Conservation (phyloP, 208 protist genomes). For the Phytomonas sp. region DNA sequence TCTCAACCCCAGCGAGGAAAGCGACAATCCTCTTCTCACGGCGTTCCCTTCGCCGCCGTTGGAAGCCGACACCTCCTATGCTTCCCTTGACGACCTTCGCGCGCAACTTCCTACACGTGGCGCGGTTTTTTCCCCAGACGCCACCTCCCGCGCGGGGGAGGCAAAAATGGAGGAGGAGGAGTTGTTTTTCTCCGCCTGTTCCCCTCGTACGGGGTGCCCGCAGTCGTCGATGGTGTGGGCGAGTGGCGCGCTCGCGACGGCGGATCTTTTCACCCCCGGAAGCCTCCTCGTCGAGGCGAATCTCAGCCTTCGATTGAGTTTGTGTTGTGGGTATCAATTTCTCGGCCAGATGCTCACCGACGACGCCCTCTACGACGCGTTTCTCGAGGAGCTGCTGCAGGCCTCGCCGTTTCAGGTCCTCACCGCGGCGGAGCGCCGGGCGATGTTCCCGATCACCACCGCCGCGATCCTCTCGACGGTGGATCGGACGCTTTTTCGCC, state of each 20-base stretch:
- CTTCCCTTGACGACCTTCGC: too few relatives aligned
- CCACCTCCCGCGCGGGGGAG: too few relatives aligned
- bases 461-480: neutral
- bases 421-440: slow-evolving; percentile 40
- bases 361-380: slow-evolving; percentile 46
- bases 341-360: slow-evolving; percentile 51
- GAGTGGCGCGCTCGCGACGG: slow-evolving; percentile 56
- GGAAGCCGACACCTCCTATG: too few relatives aligned
- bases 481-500: neutral
- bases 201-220: slow-evolving; percentile 49
- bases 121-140: too few relatives aligned
- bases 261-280: slow-evolving; percentile 48
- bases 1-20: too few relatives aligned
- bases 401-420: slow-evolving; percentile 75
- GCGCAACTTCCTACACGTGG: too few relatives aligned
- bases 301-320: slow-evolving; percentile 53
- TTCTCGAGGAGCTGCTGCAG: slow-evolving; percentile 63
- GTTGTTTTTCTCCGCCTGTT: slow-evolving; percentile 22
- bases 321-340: slow-evolving; percentile 81
- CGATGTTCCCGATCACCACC: slow-evolving; percentile 43
- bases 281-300: slow-evolving; percentile 43
- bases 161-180: too few relatives aligned
- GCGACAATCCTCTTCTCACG: too few relatives aligned
- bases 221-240: slow-evolving; percentile 73
- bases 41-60: too few relatives aligned